These are phyloP conservation scores for Aspergillus asperescens DNA, from an alignment of 495 filamentous ascomycete species.

Conservation along the genomic window DNA sequence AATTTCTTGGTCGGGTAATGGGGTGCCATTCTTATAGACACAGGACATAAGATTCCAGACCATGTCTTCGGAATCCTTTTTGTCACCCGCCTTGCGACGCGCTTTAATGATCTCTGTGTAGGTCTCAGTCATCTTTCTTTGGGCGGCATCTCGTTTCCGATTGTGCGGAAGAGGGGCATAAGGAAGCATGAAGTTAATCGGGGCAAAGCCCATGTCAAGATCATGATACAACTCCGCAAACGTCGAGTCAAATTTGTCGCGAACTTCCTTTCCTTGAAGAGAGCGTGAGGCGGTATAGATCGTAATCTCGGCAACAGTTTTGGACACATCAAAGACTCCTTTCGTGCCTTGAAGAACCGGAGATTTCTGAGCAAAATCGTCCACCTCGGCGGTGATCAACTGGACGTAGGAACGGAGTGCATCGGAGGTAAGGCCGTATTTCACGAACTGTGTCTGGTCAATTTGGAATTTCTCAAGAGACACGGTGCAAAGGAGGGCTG, in stretches of 20 bases:
- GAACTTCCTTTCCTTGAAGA: constrained; percentile 61
- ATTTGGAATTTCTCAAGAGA: neutral
- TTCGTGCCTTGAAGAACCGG: constrained; percentile 41
- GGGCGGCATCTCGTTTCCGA: constrained; percentile 53
- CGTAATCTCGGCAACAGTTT: constrained; percentile 55
- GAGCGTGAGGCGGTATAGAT: constrained; percentile 63
- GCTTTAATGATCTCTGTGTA: constrained; percentile 57
- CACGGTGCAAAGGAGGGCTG: neutral
- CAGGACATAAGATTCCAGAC: constrained; percentile 64
- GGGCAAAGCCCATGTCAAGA: constrained; percentile 59
- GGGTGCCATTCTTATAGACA: constrained; percentile 57
- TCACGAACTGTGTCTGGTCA: constrained; percentile 49
- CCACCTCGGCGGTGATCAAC: constrained; percentile 50
- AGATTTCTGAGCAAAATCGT: constrained; percentile 45
- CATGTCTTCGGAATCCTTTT: constrained; percentile 58
- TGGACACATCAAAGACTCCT: constrained; percentile 49
- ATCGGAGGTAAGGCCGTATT: constrained; percentile 58
- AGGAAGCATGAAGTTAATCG: constrained; percentile 62
- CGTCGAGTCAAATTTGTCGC: constrained; percentile 53
- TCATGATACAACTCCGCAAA: constrained; percentile 63
- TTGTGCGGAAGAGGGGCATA: constrained; percentile 60
- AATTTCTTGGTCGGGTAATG: constrained; percentile 55
- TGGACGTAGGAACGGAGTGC: constrained; percentile 58
- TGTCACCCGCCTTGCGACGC: constrained; percentile 42
- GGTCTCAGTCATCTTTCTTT: constrained; percentile 50